Percentiles rank a stretch among this genome's conserved stretches.
Conservation (phyloP, 257 asterid species). For the Thymus mandschuricus region DNA sequence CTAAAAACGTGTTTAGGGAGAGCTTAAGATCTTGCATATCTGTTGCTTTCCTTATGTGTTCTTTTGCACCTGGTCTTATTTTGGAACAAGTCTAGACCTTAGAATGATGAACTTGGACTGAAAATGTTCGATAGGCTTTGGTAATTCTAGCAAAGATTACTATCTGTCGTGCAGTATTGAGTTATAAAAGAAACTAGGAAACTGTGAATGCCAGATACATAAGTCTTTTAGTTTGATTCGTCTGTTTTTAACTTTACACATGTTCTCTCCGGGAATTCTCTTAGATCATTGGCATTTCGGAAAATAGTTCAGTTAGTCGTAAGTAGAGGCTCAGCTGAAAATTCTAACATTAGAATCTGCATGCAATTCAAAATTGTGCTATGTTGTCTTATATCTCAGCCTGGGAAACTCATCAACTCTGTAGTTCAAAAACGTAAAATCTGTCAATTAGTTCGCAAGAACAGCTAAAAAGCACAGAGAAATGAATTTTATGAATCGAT, state of each 20-base stretch:
- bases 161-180: too few relatives aligned
- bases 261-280: neutral
- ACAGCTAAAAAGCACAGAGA: too few relatives aligned
- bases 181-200: too few relatives aligned
- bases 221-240: neutral
- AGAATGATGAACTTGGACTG: neutral
- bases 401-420: neutral
- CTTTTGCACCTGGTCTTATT: too few relatives aligned
- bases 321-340: neutral
- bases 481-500: neutral
- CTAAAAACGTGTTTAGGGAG: conserved; percentile 11
- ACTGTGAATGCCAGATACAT: too few relatives aligned
- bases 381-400: neutral
- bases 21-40: conserved; percentile 13
- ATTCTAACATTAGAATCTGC: neutral
- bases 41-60: too few relatives aligned
- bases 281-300: neutral
- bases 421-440: neutral
- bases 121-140: neutral
- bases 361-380: neutral
- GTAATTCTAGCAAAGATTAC: too few relatives aligned
- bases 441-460: neutral
- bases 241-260: neutral
- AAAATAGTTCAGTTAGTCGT: neutral
- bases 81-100: neutral